Evolutionary conservation across 31 red algal genomes (phyloP).

Genomic region (Endocladia muricata): DNA sequence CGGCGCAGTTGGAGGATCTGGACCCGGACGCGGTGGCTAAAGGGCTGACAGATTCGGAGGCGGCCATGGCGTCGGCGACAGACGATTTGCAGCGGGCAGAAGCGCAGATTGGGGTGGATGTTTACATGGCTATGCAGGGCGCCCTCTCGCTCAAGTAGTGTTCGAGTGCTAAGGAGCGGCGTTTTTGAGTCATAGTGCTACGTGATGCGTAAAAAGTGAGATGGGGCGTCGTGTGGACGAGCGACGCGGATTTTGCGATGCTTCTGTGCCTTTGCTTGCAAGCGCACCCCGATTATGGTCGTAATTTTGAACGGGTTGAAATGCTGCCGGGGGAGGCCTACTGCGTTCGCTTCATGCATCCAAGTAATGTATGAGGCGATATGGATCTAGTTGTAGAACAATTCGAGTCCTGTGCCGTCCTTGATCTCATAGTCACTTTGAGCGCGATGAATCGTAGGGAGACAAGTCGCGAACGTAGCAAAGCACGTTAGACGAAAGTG

Average conservation of each 20-base stretch:
- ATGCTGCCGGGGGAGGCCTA: no score
- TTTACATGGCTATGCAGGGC: conserved; percentile 82
- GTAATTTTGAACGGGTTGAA: no score
- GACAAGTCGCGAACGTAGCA: no score
- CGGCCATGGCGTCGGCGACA: conserved; percentile 54
- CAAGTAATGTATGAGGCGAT: no score
- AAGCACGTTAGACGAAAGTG: no score
- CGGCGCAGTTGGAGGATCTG: conserved; percentile 69
- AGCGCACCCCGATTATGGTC: no score
- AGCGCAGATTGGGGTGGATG: conserved; percentile 95
- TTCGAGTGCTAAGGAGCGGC: background rate
- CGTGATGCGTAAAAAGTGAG: background rate
- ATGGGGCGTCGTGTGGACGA: background rate
- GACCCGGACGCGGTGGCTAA: conserved; percentile 76
- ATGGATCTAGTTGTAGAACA: conserved; percentile 66
- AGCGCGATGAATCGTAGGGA: background rate
- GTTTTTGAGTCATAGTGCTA: background rate
- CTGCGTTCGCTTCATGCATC: no score
- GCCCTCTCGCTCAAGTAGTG: conserved; percentile 59
- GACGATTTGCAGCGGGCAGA: conserved; percentile 71
- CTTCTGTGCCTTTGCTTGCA: no score
- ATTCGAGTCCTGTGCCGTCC: conserved; percentile 64
- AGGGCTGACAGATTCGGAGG: conserved; percentile 73
- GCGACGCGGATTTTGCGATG: background rate
- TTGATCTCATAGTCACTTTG: conserved; percentile 82